phyloP scores from a whole-genome alignment of 805 yeast genomes.

The Saturnispora saitoi region DNA sequence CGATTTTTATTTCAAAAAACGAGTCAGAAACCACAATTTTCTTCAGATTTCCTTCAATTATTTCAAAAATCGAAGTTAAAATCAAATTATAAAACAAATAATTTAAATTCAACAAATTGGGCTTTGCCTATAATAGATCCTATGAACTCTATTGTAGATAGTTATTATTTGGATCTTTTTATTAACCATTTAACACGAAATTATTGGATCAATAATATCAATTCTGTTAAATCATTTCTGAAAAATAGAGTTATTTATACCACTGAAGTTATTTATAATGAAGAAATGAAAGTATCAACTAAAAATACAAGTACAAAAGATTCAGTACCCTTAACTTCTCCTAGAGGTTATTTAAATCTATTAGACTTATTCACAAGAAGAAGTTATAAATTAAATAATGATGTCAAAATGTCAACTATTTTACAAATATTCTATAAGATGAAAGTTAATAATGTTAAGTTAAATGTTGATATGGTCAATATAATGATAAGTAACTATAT shows the following conservation, averaged over 20 bases:
- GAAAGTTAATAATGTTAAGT: conserved; percentile 5
- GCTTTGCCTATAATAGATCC: conserved; percentile 4
- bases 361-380: conserved; percentile 9
- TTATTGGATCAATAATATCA: conserved; percentile 7
- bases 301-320: background rate
- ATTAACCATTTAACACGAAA: conserved; percentile 5
- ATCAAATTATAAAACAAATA: conserved; percentile 1
- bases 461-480: conserved; percentile 5
- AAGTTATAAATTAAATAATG: background rate
- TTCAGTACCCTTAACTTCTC: conserved; percentile 2
- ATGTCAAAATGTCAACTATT: conserved; percentile 1
- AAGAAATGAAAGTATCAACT: background rate
- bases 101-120: background rate
- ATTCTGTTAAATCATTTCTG: conserved; percentile 7
- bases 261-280: background rate
- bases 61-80: background rate
- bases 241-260: conserved; percentile 8
- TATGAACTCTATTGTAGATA: conserved; percentile 5
- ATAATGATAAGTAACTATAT: conserved; percentile 3
- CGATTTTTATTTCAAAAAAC: background rate
- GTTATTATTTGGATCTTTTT: background rate
- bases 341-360: background rate
- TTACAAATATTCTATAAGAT: background rate
- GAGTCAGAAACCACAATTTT: background rate
- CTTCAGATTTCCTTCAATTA: background rate